Percentiles rank a stretch among this genome's conserved stretches.
These are phyloP conservation scores for Ophiostoma ips DNA, from an alignment of 2,329 filamentous ascomycete species.

Conservation along the genomic window DNA sequence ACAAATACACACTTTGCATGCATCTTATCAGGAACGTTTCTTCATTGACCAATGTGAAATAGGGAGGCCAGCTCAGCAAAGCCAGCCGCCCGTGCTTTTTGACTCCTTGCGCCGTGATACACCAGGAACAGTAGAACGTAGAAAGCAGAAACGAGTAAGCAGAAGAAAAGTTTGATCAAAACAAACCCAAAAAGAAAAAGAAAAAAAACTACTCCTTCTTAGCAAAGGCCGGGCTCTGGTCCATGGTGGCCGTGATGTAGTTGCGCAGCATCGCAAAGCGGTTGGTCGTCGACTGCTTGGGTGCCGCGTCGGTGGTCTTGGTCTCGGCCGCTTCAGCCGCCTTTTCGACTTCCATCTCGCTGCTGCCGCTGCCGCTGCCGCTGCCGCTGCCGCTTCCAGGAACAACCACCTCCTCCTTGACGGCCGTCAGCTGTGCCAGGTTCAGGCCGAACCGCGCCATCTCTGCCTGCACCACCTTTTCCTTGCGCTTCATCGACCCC, in stretches of 20 bases:
- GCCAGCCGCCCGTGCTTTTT: too few species aligned
- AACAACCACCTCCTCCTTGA: conserved; percentile 13
- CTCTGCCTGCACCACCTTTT: conserved; percentile 65
- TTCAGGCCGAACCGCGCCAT: conserved; percentile 73
- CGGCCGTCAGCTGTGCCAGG: conserved; percentile 54
- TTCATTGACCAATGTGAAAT: too few species aligned
- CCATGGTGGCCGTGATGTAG: conserved; percentile 79
- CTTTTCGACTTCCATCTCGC: background rate
- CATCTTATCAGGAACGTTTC: too few species aligned
- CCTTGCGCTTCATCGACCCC: conserved; percentile 72
- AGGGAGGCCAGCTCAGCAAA: too few species aligned
- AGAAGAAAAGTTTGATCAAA: background rate
- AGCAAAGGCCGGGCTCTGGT: conserved; percentile 68
- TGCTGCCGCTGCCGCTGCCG: too few species aligned
- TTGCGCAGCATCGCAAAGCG: conserved; percentile 70
- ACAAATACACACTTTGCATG: too few species aligned
- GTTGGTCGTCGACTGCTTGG: conserved; percentile 31
- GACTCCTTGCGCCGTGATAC: too few species aligned
- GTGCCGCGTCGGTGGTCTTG: conserved; percentile 6
- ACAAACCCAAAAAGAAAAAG: background rate
- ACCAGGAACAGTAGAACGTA: too few species aligned
- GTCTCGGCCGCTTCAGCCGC: background rate
- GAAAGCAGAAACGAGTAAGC: too few species aligned
- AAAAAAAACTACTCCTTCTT: background rate
- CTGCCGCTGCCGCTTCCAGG: too few species aligned